A percentile compares a stretch with the other conserved stretches of the same genome.
Evolutionary conservation across 2,329 filamentous ascomycete genomes (phyloP).

Genomic region (Colletotrichum melonis): DNA sequence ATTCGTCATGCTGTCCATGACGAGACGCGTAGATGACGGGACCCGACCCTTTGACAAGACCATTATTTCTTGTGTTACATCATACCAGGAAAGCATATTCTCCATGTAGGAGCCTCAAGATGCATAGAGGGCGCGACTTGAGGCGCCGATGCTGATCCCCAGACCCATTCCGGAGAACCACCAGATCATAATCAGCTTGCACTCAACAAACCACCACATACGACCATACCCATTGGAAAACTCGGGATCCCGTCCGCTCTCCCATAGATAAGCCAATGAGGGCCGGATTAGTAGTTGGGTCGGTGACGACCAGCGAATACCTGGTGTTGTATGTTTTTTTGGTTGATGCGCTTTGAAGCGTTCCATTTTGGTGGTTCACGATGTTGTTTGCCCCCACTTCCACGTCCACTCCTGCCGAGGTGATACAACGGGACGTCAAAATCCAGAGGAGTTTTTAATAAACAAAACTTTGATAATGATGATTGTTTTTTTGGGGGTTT

Average conservation of each 20-base stretch:
- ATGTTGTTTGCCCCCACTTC: not conserved
- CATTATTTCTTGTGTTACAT: no score
- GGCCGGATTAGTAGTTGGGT: no score
- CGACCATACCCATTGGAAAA: not conserved
- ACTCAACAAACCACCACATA: not conserved
- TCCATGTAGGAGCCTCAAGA: no score
- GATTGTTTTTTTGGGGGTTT: not conserved
- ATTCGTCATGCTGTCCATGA: no score
- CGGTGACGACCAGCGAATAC: no score
- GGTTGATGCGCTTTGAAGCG: rapidly evolving
- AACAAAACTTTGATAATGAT: not conserved
- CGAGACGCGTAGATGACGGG: no score
- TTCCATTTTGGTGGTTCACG: not conserved
- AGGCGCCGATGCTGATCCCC: not conserved
- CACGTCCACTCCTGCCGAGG: not conserved
- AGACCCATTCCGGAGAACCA: not conserved
- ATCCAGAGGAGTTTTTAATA: no score
- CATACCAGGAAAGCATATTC: no score
- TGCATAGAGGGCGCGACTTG: no score
- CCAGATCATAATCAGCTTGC: not conserved
- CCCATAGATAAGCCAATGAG: not conserved
- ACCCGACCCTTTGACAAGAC: no score
- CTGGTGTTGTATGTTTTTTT: no score
- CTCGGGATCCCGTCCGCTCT: not conserved
- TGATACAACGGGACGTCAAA: no score